These are phyloP conservation scores for Cucumis cinereus DNA, from an alignment of 306 rosid genomes.

Conservation along the genomic window DNA sequence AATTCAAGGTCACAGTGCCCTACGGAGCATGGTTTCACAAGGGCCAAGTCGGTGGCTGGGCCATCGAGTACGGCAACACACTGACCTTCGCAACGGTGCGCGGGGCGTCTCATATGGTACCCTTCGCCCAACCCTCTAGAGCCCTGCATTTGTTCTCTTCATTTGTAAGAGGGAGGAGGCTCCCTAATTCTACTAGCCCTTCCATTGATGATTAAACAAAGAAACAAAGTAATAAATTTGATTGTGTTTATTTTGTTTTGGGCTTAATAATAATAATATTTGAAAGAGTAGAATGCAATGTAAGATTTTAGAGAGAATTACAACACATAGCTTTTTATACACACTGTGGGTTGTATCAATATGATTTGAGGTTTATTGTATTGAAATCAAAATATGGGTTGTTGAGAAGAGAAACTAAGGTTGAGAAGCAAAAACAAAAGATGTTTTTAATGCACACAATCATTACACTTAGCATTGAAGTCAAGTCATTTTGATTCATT, in stretches of 20 bases:
- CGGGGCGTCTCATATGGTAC: conserved; percentile 90
- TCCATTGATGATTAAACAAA: conserved; percentile 24
- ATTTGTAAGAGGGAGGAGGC: conserved; percentile 41
- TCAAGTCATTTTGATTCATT: neutral
- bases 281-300: neutral
- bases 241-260: neutral
- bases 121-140: conserved; percentile 81
- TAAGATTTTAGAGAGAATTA: neutral
- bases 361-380: neutral
- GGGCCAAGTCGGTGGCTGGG: conserved; percentile 92
- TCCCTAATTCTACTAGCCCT: conserved; percentile 50
- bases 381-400: neutral
- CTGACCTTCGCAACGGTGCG: conserved; percentile 74
- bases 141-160: conserved; percentile 60
- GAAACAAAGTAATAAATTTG: neutral
- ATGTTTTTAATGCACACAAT: conserved; percentile 5
- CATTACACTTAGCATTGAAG: conserved; percentile 4
- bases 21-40: conserved; percentile 84
- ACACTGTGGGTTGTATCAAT: neutral
- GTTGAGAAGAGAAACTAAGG: neutral
- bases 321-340: neutral
- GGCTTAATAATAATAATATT: neutral
- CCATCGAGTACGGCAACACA: conserved; percentile 65
- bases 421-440: neutral
- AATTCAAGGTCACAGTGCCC: conserved; percentile 49